These are phyloP conservation scores for Blepharisma japonicum DNA, from an alignment of 73 alveolate genomes.

Conservation along the genomic window DNA sequence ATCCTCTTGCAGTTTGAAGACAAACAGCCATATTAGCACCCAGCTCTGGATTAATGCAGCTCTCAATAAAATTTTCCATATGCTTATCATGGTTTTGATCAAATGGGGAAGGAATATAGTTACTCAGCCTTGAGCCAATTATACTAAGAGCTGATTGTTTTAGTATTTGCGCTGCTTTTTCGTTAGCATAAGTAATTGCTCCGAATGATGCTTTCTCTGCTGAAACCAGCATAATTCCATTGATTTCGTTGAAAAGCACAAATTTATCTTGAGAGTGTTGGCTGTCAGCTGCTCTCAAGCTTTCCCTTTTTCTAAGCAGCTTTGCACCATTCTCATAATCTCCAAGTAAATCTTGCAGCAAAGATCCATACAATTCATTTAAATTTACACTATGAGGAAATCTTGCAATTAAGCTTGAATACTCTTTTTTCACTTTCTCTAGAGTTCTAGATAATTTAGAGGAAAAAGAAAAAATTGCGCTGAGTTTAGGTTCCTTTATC, in stretches of 20 bases:
- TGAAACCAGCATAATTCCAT: conserved; percentile 23
- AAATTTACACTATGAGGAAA: too few relatives aligned
- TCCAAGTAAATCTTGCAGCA: too few relatives aligned
- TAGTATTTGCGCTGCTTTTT: not conserved
- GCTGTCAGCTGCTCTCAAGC: too few relatives aligned
- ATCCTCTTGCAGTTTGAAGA: conserved; percentile 27
- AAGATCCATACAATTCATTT: too few relatives aligned
- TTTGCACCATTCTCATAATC: too few relatives aligned
- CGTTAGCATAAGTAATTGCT: not conserved
- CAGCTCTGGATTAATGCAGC: not conserved
- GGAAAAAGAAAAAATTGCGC: too few relatives aligned
- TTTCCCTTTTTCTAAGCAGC: too few relatives aligned
- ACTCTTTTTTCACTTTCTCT: too few relatives aligned
- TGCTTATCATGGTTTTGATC: not conserved
- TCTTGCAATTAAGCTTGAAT: too few relatives aligned
- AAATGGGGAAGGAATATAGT: not conserved
- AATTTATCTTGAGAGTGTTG: too few relatives aligned
- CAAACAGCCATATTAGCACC: not conserved
- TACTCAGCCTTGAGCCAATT: not conserved
- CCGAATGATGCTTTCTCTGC: not conserved
- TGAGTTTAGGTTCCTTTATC: too few relatives aligned
- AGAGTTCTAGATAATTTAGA: too few relatives aligned
- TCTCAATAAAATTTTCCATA: not conserved
- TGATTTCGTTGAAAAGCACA: not conserved
- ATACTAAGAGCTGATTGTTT: not conserved